These are phyloP conservation scores for Umbelopsis sp. DNA, from an alignment of 192 early-diverging fungal species.

Conservation along the genomic window DNA sequence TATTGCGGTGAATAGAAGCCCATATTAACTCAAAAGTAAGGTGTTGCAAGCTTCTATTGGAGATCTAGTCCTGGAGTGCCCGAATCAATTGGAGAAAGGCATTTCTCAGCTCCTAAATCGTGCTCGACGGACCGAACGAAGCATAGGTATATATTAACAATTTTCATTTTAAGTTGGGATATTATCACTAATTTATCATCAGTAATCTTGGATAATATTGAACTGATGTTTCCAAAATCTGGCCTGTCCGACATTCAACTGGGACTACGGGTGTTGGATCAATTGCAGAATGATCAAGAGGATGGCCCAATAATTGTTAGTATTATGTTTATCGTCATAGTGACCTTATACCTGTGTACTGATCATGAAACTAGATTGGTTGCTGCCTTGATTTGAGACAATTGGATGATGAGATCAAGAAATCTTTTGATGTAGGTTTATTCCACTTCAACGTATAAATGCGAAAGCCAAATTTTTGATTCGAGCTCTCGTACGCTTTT, in stretches of 20 bases:
- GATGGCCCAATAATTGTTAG: constrained; percentile 20
- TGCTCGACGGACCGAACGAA: background rate
- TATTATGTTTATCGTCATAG: constrained; percentile 6
- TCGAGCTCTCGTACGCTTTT: background rate
- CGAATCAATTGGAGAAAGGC: constrained; percentile 42
- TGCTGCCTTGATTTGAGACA: background rate
- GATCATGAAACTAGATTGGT: background rate
- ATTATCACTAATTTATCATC: background rate
- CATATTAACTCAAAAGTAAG: constrained; percentile 24
- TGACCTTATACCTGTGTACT: background rate
- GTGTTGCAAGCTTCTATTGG: constrained; percentile 38
- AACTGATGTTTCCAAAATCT: constrained; percentile 47
- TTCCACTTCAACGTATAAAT: background rate
- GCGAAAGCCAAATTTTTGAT: background rate
- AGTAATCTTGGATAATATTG: constrained; percentile 57
- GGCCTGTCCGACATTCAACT: constrained; percentile 25
- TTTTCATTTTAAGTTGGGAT: background rate
- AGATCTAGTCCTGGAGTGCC: constrained; percentile 41
- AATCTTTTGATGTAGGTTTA: constrained; percentile 9
- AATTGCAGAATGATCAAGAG: constrained; percentile 21
- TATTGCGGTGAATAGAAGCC: background rate
- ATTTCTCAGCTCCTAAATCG: constrained; percentile 29
- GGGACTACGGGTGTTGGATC: constrained; percentile 28
- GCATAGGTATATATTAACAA: constrained; percentile 1
- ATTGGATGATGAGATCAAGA: background rate